Percentiles rank a stretch among this genome's conserved stretches.
Evolutionary conservation across 2,329 filamentous ascomycete genomes (phyloP).

Genomic region (Aspergillus hortae): DNA sequence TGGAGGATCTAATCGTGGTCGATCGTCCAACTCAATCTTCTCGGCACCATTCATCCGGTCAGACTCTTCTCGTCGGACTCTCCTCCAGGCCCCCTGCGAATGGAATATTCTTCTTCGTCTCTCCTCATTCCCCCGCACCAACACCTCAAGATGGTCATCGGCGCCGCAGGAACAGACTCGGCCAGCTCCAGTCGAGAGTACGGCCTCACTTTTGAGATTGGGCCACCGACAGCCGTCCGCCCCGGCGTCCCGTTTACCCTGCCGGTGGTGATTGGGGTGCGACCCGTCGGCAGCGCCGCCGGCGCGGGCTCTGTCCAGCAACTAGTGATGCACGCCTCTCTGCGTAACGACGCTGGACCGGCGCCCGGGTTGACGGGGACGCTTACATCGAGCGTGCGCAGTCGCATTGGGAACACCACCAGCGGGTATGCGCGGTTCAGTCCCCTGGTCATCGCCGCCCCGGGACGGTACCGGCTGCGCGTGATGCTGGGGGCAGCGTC

Average conservation of each 20-base stretch:
- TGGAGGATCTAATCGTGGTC: neutral
- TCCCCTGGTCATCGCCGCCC: conserved; percentile 23
- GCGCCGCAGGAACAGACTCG: neutral
- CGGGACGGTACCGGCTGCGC: conserved; percentile 28
- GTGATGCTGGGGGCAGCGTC: conserved; percentile 30
- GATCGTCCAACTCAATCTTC: neutral
- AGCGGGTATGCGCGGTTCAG: conserved; percentile 30
- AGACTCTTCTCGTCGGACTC: no score
- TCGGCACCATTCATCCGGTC: neutral
- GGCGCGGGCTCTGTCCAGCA: conserved; percentile 20
- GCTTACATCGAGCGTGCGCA: conserved; percentile 31
- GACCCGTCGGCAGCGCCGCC: conserved; percentile 23
- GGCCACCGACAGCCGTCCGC: conserved; percentile 23
- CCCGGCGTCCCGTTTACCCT: conserved; percentile 27
- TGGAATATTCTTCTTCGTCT: neutral
- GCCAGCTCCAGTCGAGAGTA: conserved; percentile 25
- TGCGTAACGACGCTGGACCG: conserved; percentile 23
- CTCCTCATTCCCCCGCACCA: neutral
- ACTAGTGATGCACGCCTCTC: conserved; percentile 25
- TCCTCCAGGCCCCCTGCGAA: no score
- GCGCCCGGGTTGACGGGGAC: conserved; percentile 22
- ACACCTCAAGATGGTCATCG: conserved; percentile 18
- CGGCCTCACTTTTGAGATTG: conserved; percentile 26
- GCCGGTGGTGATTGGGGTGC: conserved; percentile 28
- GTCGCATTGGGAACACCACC: conserved; percentile 24